A percentile compares a stretch with the other conserved stretches of the same genome.
phyloP scores from a whole-genome alignment of 164 flowering plant species.

The Brasenia schreberi region DNA sequence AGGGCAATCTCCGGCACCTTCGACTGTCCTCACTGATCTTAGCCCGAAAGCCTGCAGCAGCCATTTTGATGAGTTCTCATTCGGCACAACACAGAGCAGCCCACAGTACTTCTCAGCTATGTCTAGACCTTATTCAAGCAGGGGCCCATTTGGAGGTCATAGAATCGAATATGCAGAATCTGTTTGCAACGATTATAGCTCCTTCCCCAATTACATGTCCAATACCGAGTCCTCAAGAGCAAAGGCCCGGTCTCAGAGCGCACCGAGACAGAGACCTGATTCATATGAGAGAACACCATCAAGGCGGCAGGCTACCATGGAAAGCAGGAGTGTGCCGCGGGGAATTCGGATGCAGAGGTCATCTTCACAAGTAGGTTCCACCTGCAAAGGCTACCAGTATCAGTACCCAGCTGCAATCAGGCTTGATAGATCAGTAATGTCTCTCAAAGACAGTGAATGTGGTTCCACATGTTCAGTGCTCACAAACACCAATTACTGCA shows the following conservation, averaged over 20 bases:
- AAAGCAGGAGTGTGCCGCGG: constrained; percentile 69
- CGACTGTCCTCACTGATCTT: constrained; percentile 45
- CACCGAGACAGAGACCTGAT: constrained; percentile 78
- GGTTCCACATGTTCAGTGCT: constrained; percentile 75
- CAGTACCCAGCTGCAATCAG: constrained; percentile 74
- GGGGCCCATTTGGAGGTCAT: constrained; percentile 32
- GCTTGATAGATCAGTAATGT: constrained; percentile 63
- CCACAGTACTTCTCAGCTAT: constrained; percentile 57
- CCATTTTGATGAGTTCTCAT: constrained; percentile 65
- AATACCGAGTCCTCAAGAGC: constrained; percentile 87
- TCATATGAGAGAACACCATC: constrained; percentile 54
- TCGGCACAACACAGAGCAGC: constrained; percentile 64
- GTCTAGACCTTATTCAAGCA: constrained; percentile 38
- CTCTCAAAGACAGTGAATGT: constrained; percentile 74
- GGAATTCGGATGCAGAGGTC: constrained; percentile 81
- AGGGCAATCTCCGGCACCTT: constrained; percentile 53
- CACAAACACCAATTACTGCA: constrained; percentile 70
- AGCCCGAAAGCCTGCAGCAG: constrained; percentile 74
- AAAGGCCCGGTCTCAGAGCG: constrained; percentile 83
- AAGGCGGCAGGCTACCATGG: constrained; percentile 44
- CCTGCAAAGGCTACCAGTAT: constrained; percentile 47
- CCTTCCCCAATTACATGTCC: constrained; percentile 91
- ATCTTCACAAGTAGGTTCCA: constrained; percentile 64
- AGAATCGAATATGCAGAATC: constrained; percentile 55
- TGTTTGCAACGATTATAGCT: constrained; percentile 40